These are phyloP conservation scores for Cryptosporidium muris DNA, from an alignment of 169 alveolate species.

Conservation along the genomic window DNA sequence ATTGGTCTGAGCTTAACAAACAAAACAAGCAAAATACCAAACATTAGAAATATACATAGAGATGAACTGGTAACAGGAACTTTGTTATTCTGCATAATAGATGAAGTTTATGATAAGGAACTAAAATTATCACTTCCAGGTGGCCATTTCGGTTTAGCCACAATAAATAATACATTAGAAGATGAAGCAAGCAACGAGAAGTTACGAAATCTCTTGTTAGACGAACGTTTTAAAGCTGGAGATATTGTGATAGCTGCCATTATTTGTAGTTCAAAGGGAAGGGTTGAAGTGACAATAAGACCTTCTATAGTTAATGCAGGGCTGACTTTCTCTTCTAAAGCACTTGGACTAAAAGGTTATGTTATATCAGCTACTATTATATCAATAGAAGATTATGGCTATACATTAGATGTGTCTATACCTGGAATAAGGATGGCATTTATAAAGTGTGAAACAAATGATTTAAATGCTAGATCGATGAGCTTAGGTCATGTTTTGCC, in stretches of 20 bases:
- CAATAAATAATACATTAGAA: conserved; percentile 44
- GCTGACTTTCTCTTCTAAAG: conserved; percentile 26
- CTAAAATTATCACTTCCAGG: conserved; percentile 58
- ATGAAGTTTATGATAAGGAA: conserved; percentile 46
- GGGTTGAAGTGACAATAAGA: conserved; percentile 18
- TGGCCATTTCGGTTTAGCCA: conserved; percentile 11
- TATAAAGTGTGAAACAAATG: conserved; percentile 12
- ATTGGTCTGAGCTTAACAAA: conserved; percentile 45
- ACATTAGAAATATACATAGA: neutral
- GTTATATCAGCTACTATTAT: conserved; percentile 34
- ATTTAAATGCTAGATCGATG: neutral
- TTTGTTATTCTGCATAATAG: conserved; percentile 33
- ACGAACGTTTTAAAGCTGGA: conserved; percentile 21
- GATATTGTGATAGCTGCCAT: conserved; percentile 40
- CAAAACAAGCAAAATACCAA: neutral
- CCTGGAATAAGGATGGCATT: conserved; percentile 26
- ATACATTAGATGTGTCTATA: conserved; percentile 10
- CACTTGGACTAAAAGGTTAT: conserved; percentile 22
- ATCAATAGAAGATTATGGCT: conserved; percentile 55
- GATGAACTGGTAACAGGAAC: conserved; percentile 42
- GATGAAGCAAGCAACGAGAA: neutral
- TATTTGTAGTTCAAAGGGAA: conserved; percentile 28
- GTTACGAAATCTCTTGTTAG: conserved; percentile 2
- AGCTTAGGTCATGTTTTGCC: conserved; percentile 39
- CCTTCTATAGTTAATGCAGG: conserved; percentile 70